Base-by-base conservation (phyloP, 768 basidiomycete genomes). In the Phaeolepiota aurea region DNA sequence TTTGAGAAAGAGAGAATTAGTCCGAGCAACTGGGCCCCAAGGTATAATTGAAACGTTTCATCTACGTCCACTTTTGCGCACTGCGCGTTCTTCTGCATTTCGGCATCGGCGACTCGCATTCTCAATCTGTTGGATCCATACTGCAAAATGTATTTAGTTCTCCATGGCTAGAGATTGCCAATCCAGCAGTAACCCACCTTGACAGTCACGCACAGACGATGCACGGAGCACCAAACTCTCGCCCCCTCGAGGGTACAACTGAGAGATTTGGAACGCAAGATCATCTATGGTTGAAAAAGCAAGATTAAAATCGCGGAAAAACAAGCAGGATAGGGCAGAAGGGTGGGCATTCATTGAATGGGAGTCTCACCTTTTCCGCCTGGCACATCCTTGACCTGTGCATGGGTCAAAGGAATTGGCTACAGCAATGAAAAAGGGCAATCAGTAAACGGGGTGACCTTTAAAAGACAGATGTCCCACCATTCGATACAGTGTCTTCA, bases 401-500 rank as follows among this genome's bases (percentile, higher is more conserved):
- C 71, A 48, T 85, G 79, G 3, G 75, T 65, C n/a, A 87, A 62
- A 0, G 80, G 76, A 34, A 87, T 79, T n/a, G 85, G 85, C 87
- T 87, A 46, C 16, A 31, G 15, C 16, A 9, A 18, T 11, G 9
- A 11, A 9, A n/a, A n/a, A n/a, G n/a, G n/a, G n/a, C n/a, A 10
- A 35, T 9, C 9, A 11, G 9, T 35, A 9, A 35, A 35, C 18
- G 9, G 10, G 9, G 9, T 35, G 34, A 11, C 11, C 10, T 28
- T 13, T 16, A 20, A 22, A 31, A n/a, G 37, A 30, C 14, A 28
- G 30, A 20, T 3, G 23, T 33, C 79, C 50, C 40, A 91, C 91
- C 77, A 91, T 85, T 28, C 86, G 76, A 58, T 93, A 93, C 11
- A 94, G 54, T 10, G 77, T 79, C 45, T 72, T 77, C 19, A 74